These are phyloP conservation scores for Capsicum pubescens DNA, from an alignment of 257 asterid genomes.

Conservation along the genomic window DNA sequence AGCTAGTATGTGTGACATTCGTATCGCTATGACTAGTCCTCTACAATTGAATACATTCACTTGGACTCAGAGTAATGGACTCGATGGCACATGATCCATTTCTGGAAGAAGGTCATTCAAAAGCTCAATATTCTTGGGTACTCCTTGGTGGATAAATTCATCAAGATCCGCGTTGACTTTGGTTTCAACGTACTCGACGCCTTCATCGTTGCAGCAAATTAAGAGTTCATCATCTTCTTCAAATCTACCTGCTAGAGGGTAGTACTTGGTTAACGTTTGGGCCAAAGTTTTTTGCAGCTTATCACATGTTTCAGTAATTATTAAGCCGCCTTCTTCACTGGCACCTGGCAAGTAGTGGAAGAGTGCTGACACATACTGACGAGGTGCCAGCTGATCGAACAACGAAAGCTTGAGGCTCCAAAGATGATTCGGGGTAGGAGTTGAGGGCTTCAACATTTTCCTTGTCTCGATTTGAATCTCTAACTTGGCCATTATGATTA, in stretches of 20 bases:
- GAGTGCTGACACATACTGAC: neutral
- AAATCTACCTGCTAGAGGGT: neutral
- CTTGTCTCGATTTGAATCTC: neutral
- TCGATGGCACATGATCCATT: neutral
- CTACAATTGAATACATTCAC: conserved; percentile 38
- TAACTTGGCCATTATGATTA: neutral
- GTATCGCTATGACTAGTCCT: conserved; percentile 37
- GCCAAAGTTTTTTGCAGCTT: neutral
- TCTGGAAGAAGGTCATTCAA: conserved; percentile 29
- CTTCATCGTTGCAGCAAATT: conserved; percentile 39
- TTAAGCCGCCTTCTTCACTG: neutral
- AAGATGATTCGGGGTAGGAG: neutral
- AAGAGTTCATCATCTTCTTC: conserved; percentile 7
- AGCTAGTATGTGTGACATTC: conserved; percentile 36
- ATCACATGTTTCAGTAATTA: neutral
- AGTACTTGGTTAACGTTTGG: neutral
- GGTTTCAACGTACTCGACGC: conserved; percentile 37
- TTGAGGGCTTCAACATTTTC: neutral
- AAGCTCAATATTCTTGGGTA: neutral
- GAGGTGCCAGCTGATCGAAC: neutral
- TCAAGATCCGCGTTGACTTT: conserved; percentile 2
- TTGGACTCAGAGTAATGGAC: conserved; percentile 27
- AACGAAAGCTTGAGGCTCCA: neutral
- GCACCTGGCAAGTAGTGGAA: neutral
- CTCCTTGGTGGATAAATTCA: neutral